These are phyloP conservation scores for Lonicera japonica DNA, from an alignment of 129 eudicot genomes.

Conservation along the genomic window DNA sequence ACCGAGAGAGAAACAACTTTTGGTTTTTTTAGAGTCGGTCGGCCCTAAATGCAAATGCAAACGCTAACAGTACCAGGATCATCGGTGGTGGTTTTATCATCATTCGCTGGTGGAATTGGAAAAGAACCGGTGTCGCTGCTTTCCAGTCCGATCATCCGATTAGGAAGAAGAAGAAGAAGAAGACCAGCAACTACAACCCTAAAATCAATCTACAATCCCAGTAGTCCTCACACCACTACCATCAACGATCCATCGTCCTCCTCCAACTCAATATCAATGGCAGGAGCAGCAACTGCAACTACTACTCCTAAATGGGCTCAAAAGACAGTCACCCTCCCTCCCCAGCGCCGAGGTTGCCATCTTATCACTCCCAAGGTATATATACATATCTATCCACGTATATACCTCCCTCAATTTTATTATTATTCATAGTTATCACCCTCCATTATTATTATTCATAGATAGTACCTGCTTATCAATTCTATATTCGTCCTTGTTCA, in stretches of 20 bases:
- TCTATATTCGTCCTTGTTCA: too few species aligned
- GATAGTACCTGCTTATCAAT: too few species aligned
- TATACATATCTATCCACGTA: not conserved
- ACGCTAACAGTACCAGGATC: not conserved
- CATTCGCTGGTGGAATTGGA: slow-evolving; percentile 12
- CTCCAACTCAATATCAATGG: slow-evolving; percentile 12
- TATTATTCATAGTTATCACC: too few species aligned
- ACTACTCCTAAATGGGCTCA: slow-evolving; percentile 66
- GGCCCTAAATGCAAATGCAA: too few species aligned
- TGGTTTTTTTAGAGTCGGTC: too few species aligned
- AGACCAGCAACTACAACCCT: not conserved
- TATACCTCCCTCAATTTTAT: too few species aligned
- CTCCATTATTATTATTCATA: too few species aligned
- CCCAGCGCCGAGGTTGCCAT: slow-evolving; percentile 61
- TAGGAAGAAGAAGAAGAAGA: too few species aligned
- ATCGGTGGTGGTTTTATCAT: not conserved
- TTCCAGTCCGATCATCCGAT: too few species aligned
- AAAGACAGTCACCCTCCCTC: slow-evolving; percentile 60
- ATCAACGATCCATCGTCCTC: slow-evolving; percentile 14
- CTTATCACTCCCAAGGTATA: slow-evolving; percentile 77
- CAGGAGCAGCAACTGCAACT: slow-evolving; percentile 8
- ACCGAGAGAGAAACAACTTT: too few species aligned
- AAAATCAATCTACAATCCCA: slow-evolving; percentile 19
- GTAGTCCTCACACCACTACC: too few species aligned
- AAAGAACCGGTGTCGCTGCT: slow-evolving; percentile 2